These are phyloP conservation scores for Colletotrichum musicola DNA, from an alignment of 2,329 filamentous ascomycete species.

Conservation along the genomic window DNA sequence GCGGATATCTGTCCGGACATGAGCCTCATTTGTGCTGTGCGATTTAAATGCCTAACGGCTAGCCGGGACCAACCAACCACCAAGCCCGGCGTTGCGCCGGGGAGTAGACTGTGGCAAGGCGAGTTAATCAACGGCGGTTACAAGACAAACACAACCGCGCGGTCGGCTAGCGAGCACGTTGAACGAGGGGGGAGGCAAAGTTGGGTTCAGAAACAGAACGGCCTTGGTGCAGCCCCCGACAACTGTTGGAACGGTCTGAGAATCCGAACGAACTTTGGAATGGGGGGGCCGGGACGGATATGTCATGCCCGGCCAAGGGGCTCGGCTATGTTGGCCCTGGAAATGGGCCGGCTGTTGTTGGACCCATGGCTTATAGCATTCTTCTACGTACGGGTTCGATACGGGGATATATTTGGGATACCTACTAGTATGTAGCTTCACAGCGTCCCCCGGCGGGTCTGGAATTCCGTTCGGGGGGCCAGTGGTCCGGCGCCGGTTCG, in stretches of 20 bases:
- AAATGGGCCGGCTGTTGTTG: no score
- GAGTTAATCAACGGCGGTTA: background rate
- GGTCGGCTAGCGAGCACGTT: background rate
- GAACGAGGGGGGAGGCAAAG: constrained; percentile 1
- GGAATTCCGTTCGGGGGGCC: background rate
- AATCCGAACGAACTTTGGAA: background rate
- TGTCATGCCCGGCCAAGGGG: background rate
- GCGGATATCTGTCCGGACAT: background rate
- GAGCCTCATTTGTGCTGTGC: no score
- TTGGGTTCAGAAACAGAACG: constrained; percentile 13
- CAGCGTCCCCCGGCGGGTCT: no score
- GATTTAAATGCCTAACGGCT: no score
- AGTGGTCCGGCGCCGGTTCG: background rate
- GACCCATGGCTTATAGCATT: no score
- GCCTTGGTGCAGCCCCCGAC: background rate
- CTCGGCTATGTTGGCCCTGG: background rate
- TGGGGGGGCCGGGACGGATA: background rate
- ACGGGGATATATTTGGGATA: no score
- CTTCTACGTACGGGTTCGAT: no score
- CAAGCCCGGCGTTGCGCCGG: constrained; percentile 15
- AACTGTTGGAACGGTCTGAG: no score
- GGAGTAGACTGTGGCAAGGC: background rate
- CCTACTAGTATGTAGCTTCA: no score
- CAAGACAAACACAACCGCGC: constrained; percentile 4
- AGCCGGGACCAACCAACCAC: background rate